Evolutionary conservation across 768 basidiomycete genomes (phyloP).

Genomic region (Hygrocybe coccinea): DNA sequence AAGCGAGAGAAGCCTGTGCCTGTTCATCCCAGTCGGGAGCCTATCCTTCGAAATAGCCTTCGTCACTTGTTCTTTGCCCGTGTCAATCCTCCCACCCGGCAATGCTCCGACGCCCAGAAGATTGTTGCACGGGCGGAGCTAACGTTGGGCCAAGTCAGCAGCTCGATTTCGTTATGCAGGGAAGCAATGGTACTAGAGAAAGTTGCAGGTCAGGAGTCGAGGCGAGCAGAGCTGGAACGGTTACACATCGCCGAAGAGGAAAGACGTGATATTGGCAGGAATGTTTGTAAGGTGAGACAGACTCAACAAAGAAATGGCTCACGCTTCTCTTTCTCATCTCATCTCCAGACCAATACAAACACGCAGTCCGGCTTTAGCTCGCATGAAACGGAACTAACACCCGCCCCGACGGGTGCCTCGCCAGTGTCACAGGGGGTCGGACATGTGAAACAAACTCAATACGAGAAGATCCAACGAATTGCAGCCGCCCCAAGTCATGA

Average conservation of each 20-base stretch:
- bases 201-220: too few relatives aligned
- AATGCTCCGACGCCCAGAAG: background rate
- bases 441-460: background rate
- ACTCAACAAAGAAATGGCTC: background rate
- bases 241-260: too few relatives aligned
- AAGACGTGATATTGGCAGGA: too few relatives aligned
- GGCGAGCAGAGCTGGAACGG: too few relatives aligned
- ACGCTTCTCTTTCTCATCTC: background rate
- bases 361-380: background rate
- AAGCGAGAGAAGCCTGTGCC: background rate
- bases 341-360: background rate
- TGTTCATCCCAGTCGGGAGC: background rate
- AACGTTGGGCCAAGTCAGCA: background rate
- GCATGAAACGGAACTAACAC: background rate
- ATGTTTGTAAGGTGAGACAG: too few relatives aligned
- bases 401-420: background rate
- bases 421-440: background rate
- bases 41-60: slow-evolving; percentile 1
- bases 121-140: background rate
- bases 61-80: background rate
- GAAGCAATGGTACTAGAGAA: too few relatives aligned
- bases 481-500: background rate
- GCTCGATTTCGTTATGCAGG: too few relatives aligned
- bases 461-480: too few relatives aligned
- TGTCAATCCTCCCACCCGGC: background rate